Base-by-base conservation (phyloP, 192 early-diverging fungal species). In the Allomyces macrogynus region DNA sequence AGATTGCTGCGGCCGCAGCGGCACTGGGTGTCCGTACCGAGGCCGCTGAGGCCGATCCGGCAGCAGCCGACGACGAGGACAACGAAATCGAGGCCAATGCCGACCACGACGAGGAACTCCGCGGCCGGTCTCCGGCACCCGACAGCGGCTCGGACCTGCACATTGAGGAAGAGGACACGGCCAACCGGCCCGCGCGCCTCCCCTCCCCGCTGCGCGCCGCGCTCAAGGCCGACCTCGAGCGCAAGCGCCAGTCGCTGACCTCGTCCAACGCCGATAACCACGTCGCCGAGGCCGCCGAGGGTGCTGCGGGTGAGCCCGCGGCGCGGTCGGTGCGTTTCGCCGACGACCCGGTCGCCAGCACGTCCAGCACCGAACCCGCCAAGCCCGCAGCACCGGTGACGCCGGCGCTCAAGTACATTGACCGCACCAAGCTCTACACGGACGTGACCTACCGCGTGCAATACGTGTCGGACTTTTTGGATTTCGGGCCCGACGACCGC, bases 381-480 rank as follows among this genome's bases (percentile, higher is more conserved):
- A 73, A 65, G 66, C 18, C 63, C 8, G 61, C 49, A 0, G 49
- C 49, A 3, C 16, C 49, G 20, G 24, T 18, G 14, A 61, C 25
- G 18, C 24, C 11, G 24, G 65, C 61, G n/a, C 76, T 79, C 73
- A 70, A 81, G 65, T 74, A 79, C 68, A 81, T 89, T 69, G 87
- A 89, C 62, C 74, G 78, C 64, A 71, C 77, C 62, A 70, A 80
- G 27, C 75, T 90, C 20, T 88, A 89, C 73, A 77, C 79, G 24
- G 89, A 90, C 66, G 49, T 57, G 12, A n/a, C 12, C 16, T 57
- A 57, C 49, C 49, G 49, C 49, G 12, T 57, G 16, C 16, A 57
- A n/a, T 57, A 57, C 49, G 20, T 57, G 49, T n/a, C 18, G 10
- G 22, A 24, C 40, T 77, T 74, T 44, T 70, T 57, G 32, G 65